These are phyloP conservation scores for Trametes gibbosa DNA, from an alignment of 768 basidiomycete genomes.

Conservation along the genomic window DNA sequence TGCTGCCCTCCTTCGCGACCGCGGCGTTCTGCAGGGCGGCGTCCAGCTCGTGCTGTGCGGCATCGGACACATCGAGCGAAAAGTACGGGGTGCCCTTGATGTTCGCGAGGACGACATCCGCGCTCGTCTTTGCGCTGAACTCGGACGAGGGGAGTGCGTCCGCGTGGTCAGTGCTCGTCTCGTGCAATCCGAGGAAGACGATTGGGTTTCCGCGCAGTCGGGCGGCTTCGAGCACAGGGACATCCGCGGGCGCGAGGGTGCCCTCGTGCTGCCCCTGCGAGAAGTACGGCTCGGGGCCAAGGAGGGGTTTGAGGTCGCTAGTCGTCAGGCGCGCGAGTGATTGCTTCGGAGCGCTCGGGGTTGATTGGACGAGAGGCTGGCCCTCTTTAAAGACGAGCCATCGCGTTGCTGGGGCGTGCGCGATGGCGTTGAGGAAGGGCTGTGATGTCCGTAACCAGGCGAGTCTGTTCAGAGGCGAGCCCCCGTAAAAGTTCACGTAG, in stretches of 20 bases:
- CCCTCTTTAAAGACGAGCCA: conserved; percentile 81
- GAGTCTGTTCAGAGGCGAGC: conserved; percentile 76
- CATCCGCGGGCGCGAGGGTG: conserved; percentile 26
- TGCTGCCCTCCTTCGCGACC: conserved; percentile 36
- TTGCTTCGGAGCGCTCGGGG: conserved; percentile 29
- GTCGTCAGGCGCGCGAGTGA: conserved; percentile 57
- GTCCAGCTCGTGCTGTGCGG: conserved; percentile 44
- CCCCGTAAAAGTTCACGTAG: conserved; percentile 48
- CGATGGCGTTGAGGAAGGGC: conserved; percentile 71
- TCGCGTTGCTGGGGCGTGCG: conserved; percentile 53
- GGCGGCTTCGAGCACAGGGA: conserved; percentile 47
- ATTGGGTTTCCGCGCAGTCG: conserved; percentile 58
- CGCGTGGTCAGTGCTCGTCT: conserved; percentile 41
- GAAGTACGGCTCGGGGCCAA: conserved; percentile 70
- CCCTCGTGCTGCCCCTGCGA: conserved; percentile 58
- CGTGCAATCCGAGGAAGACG: conserved; percentile 81
- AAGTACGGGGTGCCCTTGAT: conserved; percentile 86
- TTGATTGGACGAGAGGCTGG: conserved; percentile 52
- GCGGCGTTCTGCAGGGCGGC: conserved; percentile 40
- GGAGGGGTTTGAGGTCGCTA: conserved; percentile 55
- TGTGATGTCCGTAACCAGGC: conserved; percentile 78
- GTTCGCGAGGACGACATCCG: conserved; percentile 48
- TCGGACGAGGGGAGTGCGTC: conserved; percentile 64
- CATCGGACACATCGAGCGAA: conserved; percentile 67
- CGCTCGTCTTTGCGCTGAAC: conserved; percentile 39